Conservation (phyloP, 768 basidiomycete species). For the Paxillus ammoniavirescens region DNA sequence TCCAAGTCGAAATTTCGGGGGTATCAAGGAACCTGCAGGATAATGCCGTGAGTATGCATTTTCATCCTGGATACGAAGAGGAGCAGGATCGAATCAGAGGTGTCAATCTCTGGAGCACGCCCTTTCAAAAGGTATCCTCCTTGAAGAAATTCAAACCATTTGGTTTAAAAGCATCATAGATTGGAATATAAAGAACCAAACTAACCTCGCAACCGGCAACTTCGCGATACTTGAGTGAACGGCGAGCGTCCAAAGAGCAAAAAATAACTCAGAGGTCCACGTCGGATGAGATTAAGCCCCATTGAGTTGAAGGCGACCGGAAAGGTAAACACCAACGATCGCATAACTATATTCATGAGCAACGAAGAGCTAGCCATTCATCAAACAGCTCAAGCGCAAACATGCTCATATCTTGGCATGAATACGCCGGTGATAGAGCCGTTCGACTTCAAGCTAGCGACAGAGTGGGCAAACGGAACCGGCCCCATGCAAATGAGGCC, state of each 20-base stretch:
- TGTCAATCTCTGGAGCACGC: conserved; percentile 80
- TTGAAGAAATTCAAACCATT: conserved; percentile 86
- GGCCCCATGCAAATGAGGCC: conserved; percentile 15
- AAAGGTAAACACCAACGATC: conserved; percentile 52
- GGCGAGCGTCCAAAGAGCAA: conserved; percentile 48
- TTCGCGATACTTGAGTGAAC: conserved; percentile 36
- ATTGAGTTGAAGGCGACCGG: conserved; percentile 68
- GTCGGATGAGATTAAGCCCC: conserved; percentile 88
- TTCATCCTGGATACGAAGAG: not conserved
- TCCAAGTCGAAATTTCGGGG: not conserved
- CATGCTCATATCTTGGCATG: conserved; percentile 79
- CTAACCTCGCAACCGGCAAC: conserved; percentile 18
- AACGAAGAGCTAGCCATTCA: conserved; percentile 50
- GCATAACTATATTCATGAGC: conserved; percentile 90
- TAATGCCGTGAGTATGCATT: conserved; percentile 6
- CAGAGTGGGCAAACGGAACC: conserved; percentile 58
- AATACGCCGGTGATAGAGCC: conserved; percentile 42
- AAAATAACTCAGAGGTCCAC: conserved; percentile 49
- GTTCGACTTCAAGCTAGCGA: conserved; percentile 38
- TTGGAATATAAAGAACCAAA: conserved; percentile 14
- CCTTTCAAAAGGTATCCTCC: conserved; percentile 70
- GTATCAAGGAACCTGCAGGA: not conserved
- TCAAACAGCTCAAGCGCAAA: conserved; percentile 44
- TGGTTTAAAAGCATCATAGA: conserved; percentile 55
- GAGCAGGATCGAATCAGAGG: conserved; percentile 16